A percentile compares a stretch with the other conserved stretches of the same genome.
Conservation (phyloP, 163 green algal genomes). For the Scenedesmus sp. region DNA sequence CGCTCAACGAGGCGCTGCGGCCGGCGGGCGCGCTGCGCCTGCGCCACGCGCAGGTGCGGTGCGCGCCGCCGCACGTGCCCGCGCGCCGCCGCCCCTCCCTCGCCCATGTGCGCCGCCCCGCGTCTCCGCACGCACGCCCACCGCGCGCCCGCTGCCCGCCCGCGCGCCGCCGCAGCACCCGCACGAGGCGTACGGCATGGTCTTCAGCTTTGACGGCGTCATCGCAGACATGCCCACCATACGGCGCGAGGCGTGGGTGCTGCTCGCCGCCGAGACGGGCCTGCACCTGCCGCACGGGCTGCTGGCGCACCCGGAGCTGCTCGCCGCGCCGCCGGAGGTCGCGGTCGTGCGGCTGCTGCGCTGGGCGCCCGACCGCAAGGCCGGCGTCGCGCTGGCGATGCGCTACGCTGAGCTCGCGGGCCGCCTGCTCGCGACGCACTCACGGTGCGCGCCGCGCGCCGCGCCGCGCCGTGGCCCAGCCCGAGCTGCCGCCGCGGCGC, state of each 20-base stretch:
- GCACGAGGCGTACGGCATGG: constrained; percentile 85
- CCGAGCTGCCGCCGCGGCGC: too few relatives aligned
- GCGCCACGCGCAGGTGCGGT: constrained; percentile 57
- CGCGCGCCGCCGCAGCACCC: constrained; percentile 61
- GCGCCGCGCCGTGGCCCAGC: too few relatives aligned
- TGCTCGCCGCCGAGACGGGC: constrained; percentile 66
- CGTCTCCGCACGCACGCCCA: too few relatives aligned
- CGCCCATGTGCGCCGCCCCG: too few relatives aligned
- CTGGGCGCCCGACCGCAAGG: constrained; percentile 50
- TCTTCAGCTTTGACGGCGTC: constrained; percentile 70
- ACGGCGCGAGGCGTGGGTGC: constrained; percentile 59
- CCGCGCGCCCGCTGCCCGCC: too few relatives aligned
- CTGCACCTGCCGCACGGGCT: constrained; percentile 54
- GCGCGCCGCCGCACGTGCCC: too few relatives aligned
- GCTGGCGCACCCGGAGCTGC: constrained; percentile 30
- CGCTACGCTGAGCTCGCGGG: constrained; percentile 43
- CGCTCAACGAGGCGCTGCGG: constrained; percentile 80
- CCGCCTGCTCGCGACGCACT: constrained; percentile 22
- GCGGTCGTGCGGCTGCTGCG: constrained; percentile 46
- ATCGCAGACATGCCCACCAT: constrained; percentile 63
- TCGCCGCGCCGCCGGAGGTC: constrained; percentile 47
- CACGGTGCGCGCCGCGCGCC: too few relatives aligned
- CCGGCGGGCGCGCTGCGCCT: constrained; percentile 71
- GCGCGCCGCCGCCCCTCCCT: too few relatives aligned
- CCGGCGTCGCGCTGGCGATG: constrained; percentile 45